These are phyloP conservation scores for Backusella sp. DNA, from an alignment of 192 early-diverging fungal genomes.

Conservation along the genomic window DNA sequence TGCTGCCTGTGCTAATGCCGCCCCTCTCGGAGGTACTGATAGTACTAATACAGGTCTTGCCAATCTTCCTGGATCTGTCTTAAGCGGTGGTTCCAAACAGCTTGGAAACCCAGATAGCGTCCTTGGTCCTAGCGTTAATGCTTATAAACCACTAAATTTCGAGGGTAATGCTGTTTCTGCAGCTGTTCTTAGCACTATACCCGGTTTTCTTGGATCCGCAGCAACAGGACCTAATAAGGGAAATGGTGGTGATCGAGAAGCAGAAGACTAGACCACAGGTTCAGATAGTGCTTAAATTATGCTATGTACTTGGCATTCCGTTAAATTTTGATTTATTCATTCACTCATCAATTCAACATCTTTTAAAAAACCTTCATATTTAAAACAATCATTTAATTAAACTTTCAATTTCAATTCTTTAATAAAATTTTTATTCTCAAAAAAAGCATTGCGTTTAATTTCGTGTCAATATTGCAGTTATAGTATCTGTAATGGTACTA, in stretches of 20 bases:
- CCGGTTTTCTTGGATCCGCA: too few species aligned
- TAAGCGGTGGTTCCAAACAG: too few species aligned
- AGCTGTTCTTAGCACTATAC: too few species aligned
- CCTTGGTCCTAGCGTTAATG: too few species aligned
- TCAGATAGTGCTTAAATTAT: not conserved
- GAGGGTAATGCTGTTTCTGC: too few species aligned
- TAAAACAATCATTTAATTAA: not conserved
- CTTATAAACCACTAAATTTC: too few species aligned
- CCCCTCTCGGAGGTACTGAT: not conserved
- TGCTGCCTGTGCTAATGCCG: not conserved
- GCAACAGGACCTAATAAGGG: too few species aligned
- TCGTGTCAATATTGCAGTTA: not conserved
- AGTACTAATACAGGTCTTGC: too few species aligned
- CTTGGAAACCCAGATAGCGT: too few species aligned
- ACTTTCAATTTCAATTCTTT: too few species aligned
- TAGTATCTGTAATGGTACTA: not conserved
- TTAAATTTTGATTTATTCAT: not conserved
- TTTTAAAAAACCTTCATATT: not conserved
- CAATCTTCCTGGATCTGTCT: too few species aligned
- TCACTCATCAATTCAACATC: not conserved
- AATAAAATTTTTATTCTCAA: not conserved
- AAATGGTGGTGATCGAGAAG: too few species aligned
- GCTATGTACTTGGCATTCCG: not conserved
- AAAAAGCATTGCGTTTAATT: not conserved
- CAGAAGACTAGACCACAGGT: not conserved